Evolutionary conservation across 345 rosid species (phyloP), one percentile per base, ranked within the genome.

Genomic region (Erodium maritimum): DNA sequence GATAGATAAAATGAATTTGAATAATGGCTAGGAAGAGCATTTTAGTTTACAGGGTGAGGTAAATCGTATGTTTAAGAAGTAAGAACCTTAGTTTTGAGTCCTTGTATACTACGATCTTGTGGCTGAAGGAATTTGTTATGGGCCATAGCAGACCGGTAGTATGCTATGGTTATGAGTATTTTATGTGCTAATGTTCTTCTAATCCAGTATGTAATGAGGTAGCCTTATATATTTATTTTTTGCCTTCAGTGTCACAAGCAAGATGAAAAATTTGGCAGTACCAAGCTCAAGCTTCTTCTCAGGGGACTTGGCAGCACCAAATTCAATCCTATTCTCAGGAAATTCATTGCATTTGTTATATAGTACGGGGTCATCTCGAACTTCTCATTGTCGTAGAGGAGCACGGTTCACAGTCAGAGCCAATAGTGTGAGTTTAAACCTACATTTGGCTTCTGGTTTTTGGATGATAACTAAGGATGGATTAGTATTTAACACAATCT

Each of bases 401-500:
- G 73, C 81, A 57, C 80, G 82, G 42, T 78, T 88, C 60, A 77
- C 71, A 17, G 98, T 91, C 71, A 84, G 93, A 76, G 98, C 96
- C 7, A 85, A 84, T 72, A 65, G 71, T 71, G 95, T 91, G 83
- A 77, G 96, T 86, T 22, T 74, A 67, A 62, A 50, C 59, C 17
- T 67, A 29, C 21, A 17, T 42, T 52, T 69, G 14, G 12, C 55
- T 64, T 58, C 64, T 8, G 5, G 13, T 46, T 56, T 2, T 58
- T 51, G 59, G 17, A 53, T 60, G 52, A 9, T 58, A 7, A 52
- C 5, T 50, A 10, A 21, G 46, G 24, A 54, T 34, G 17, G 52
- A 14, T 45, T 4, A 23, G 17, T 20, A 21, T 48, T 37, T 65
- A 16, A 42, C 23, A 21, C 17, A 57, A 21, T 50, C 25, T 29